phyloP scores from a whole-genome alignment of 768 basidiomycete genomes.

The Neoboletus subvelutipes region DNA sequence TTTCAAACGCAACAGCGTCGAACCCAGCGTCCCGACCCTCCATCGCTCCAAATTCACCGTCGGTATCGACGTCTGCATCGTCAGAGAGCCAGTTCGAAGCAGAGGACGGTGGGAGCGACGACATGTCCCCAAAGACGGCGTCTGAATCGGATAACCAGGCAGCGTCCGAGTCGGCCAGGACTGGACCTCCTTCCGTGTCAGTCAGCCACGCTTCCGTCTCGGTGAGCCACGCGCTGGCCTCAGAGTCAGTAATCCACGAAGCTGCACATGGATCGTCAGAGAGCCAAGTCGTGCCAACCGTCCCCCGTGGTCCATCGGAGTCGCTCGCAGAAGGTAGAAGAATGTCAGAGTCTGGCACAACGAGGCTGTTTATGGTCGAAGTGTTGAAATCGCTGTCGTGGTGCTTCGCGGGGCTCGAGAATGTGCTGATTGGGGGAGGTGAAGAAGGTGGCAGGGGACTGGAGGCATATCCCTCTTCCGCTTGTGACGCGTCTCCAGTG shows the following conservation, averaged over 20 bases:
- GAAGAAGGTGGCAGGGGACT: constrained; percentile 62
- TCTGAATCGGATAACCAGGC: constrained; percentile 35
- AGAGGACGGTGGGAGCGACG: constrained; percentile 19
- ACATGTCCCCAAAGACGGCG: constrained; percentile 25
- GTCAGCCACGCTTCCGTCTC: constrained; percentile 31
- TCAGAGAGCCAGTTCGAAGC: constrained; percentile 29
- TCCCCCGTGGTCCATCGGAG: neutral
- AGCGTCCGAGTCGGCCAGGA: constrained; percentile 39
- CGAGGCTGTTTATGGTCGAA: constrained; percentile 20
- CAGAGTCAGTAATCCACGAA: constrained; percentile 17
- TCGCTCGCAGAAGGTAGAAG: constrained; percentile 9
- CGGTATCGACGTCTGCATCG: constrained; percentile 21
- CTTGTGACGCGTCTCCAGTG: constrained; percentile 16
- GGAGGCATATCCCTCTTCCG: constrained; percentile 35
- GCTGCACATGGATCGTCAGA: constrained; percentile 12
- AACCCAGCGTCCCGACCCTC: constrained; percentile 25
- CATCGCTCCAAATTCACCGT: constrained; percentile 1
- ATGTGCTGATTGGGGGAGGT: constrained; percentile 55
- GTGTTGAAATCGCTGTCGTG: neutral
- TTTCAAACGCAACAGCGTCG: constrained; percentile 13
- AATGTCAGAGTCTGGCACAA: constrained; percentile 18
- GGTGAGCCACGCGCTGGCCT: constrained; percentile 24
- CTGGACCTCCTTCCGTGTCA: constrained; percentile 40
- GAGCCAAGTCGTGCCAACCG: constrained; percentile 2
- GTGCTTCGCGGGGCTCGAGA: constrained; percentile 27